phyloP scores from a whole-genome alignment of 2,329 filamentous ascomycete species.

The Dactylellina haptotyla region DNA sequence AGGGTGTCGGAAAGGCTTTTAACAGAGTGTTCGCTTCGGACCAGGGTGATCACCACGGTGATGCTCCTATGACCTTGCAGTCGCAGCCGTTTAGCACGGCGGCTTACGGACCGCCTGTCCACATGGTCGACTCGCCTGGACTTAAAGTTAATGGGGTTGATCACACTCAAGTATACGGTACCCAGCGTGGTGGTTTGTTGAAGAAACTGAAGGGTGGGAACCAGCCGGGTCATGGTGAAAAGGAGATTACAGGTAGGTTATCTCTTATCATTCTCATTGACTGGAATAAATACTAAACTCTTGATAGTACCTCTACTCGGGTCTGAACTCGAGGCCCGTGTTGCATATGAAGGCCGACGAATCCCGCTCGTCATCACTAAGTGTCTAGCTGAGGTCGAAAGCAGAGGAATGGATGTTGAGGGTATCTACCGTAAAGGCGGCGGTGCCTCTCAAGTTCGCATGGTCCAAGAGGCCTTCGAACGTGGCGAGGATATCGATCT shows the following conservation, averaged over 20 bases:
- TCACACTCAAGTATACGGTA: slow-evolving; percentile 42
- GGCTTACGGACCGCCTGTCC: slow-evolving; percentile 46
- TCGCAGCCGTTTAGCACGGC: slow-evolving; percentile 49
- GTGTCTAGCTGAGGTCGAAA: slow-evolving; percentile 95
- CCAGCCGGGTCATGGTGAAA: slow-evolving; percentile 21
- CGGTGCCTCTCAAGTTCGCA: slow-evolving; percentile 87
- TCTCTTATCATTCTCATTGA: neutral
- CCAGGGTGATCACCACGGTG: slow-evolving; percentile 75
- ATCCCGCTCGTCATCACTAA: slow-evolving; percentile 90
- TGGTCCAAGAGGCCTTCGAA: slow-evolving; percentile 91
- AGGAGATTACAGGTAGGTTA: slow-evolving; percentile 31
- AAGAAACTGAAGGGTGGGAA: slow-evolving; percentile 45
- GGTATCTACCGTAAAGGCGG: slow-evolving; percentile 98
- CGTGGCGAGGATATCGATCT: slow-evolving; percentile 87
- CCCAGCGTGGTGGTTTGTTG: slow-evolving; percentile 45
- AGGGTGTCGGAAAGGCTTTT: slow-evolving; percentile 92
- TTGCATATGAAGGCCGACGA: slow-evolving; percentile 86
- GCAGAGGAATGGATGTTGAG: slow-evolving; percentile 95
- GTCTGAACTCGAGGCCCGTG: slow-evolving; percentile 84
- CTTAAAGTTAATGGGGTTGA: slow-evolving; percentile 55
- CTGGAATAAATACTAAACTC: neutral
- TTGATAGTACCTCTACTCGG: slow-evolving; percentile 75
- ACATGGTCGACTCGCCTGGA: slow-evolving; percentile 58
- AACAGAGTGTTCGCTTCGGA: slow-evolving; percentile 84
- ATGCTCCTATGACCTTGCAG: slow-evolving; percentile 62